A percentile compares a stretch with the other conserved stretches of the same genome.
phyloP scores from a whole-genome alignment of 371 early-diverging fungal genomes.

The Saksenaea oblongispora region DNA sequence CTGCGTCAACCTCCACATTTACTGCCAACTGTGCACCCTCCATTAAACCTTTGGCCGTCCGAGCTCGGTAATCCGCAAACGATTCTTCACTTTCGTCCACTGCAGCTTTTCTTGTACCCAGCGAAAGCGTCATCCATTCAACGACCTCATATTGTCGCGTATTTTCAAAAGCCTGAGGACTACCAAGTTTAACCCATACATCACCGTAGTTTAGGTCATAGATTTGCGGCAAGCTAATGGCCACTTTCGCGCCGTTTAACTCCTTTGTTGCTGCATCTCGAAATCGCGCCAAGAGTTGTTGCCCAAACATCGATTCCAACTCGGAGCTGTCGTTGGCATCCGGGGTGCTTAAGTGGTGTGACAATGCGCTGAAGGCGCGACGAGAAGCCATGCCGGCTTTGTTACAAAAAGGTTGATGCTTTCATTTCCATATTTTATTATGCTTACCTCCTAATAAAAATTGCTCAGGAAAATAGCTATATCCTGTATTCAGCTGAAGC shows the following conservation, averaged over 20 bases:
- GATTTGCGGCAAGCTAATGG: slow-evolving; percentile 49
- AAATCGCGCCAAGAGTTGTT: slow-evolving; percentile 40
- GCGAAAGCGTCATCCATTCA: slow-evolving; percentile 47
- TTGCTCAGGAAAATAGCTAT: slow-evolving; percentile 59
- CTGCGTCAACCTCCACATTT: slow-evolving; percentile 59
- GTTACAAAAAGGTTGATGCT: slow-evolving; percentile 22
- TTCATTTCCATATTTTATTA: background rate
- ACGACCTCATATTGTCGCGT: slow-evolving; percentile 30
- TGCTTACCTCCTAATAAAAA: slow-evolving; percentile 59
- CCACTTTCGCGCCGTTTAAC: slow-evolving; percentile 26
- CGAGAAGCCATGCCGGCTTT: slow-evolving; percentile 43
- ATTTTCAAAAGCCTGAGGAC: slow-evolving; percentile 25
- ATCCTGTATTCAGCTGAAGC: slow-evolving; percentile 53
- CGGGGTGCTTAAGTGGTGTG: slow-evolving; percentile 31
- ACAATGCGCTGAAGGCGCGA: slow-evolving; percentile 36
- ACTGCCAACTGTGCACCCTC: slow-evolving; percentile 57
- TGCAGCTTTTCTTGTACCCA: slow-evolving; percentile 21
- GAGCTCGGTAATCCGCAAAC: slow-evolving; percentile 42
- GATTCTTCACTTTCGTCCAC: slow-evolving; percentile 40
- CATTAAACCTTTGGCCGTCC: slow-evolving; percentile 46
- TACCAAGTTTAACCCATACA: slow-evolving; percentile 57
- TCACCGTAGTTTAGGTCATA: slow-evolving; percentile 55
- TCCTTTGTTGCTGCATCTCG: slow-evolving; percentile 27
- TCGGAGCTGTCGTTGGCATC: slow-evolving; percentile 18
- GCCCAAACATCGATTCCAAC: slow-evolving; percentile 40